A percentile compares a stretch with the other conserved stretches of the same genome.
phyloP scores from a whole-genome alignment of 441 rosid species.

The Heliophila coronopifolia region DNA sequence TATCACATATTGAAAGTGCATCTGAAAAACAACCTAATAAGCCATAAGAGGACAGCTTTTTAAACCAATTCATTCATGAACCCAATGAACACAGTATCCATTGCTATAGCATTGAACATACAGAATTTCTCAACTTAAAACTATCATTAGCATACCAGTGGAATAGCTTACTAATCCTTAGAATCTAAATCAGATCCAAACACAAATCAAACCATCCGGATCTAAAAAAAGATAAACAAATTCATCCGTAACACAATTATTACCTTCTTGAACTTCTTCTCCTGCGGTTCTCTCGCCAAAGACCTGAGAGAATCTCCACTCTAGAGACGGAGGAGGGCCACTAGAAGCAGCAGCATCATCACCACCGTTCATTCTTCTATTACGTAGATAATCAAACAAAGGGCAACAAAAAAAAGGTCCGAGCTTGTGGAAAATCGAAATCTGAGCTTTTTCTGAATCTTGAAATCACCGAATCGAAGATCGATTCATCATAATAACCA shows the following conservation, averaged over 20 bases:
- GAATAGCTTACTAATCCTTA: constrained; percentile 10
- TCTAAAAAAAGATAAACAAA: constrained; percentile 11
- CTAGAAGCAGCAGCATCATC: constrained; percentile 47
- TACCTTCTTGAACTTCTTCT: constrained; percentile 72
- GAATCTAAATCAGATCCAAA: constrained; percentile 31
- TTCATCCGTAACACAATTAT: constrained; percentile 12
- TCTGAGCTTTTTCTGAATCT: constrained; percentile 31
- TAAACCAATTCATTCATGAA: constrained; percentile 6
- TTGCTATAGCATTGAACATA: constrained; percentile 17
- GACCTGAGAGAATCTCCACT: constrained; percentile 75
- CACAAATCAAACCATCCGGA: constrained; percentile 27
- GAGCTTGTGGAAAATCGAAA: constrained; percentile 25
- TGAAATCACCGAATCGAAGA: constrained; percentile 29
- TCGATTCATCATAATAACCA: constrained; percentile 24
- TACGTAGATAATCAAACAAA: constrained; percentile 8
- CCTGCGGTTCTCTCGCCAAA: constrained; percentile 69
- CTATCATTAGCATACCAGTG: background rate
- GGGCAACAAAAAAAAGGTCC: background rate
- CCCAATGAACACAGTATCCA: too few relatives aligned
- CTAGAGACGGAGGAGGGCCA: constrained; percentile 55
- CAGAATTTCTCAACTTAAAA: background rate
- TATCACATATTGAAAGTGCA: background rate
- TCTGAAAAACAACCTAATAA: background rate
- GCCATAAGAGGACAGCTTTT: constrained; percentile 1
- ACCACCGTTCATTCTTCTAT: constrained; percentile 53